phyloP scores from a whole-genome alignment of 139 green algal species.

The Tetraselmis striata region DNA sequence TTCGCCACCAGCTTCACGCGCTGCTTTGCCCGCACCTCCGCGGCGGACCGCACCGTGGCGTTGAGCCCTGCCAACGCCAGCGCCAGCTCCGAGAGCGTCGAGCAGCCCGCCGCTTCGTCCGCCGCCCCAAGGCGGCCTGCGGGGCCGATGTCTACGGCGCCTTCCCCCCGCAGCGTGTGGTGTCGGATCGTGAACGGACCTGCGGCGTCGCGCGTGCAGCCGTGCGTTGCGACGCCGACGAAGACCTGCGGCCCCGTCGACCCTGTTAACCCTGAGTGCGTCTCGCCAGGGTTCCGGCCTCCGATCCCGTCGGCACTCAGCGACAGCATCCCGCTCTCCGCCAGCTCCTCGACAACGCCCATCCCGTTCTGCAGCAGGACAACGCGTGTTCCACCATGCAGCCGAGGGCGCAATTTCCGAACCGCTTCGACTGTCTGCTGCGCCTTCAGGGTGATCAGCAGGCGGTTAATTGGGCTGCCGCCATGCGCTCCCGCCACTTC shows the following conservation, averaged over 20 bases:
- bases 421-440: slow-evolving; percentile 12
- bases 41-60: no score
- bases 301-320: no score
- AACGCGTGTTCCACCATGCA: slow-evolving; percentile 2
- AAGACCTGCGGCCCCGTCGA: background rate
- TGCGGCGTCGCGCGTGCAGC: background rate
- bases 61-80: no score
- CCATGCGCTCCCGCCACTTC: background rate
- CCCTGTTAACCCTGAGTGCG: no score
- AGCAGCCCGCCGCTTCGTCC: no score
- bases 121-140: no score
- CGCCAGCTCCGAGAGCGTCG: no score
- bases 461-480: background rate
- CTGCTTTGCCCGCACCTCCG: slow-evolving; percentile 11
- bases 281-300: no score
- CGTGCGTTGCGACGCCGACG: background rate
- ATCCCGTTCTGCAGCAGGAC: slow-evolving; percentile 22
- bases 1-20: slow-evolving; percentile 37
- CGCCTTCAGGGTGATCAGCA: slow-evolving; percentile 20
- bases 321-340: background rate
- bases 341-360: slow-evolving; percentile 5
- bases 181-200: background rate
- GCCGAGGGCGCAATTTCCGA: background rate
- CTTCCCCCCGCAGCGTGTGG: background rate
- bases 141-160: background rate